These are phyloP conservation scores for Cryptococcus sp. DNA, from an alignment of 1,284 basidiomycete genomes.

Conservation along the genomic window DNA sequence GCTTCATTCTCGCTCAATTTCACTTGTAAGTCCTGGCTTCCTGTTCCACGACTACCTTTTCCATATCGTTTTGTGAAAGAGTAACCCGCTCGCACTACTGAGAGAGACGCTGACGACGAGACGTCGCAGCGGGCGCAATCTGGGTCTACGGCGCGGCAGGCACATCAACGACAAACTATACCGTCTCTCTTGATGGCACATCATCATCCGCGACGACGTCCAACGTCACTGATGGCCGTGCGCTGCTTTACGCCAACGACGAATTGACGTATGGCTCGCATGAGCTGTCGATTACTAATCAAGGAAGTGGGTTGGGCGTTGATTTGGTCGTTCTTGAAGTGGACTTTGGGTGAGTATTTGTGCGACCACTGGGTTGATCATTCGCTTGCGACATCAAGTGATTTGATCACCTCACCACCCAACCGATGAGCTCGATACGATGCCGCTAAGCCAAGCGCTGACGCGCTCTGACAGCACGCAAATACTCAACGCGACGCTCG, in stretches of 20 bases:
- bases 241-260: constrained; percentile 27
- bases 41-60: neutral
- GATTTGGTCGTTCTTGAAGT: constrained; percentile 38
- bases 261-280: constrained; percentile 29
- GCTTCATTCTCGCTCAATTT: constrained; percentile 37
- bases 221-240: constrained; percentile 27
- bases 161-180: constrained; percentile 33
- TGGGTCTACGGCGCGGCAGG: constrained; percentile 45
- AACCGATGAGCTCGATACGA: neutral
- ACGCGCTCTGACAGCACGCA: too few relatives aligned
- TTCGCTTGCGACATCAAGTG: constrained; percentile 2
- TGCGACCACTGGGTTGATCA: neutral
- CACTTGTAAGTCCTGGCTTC: neutral
- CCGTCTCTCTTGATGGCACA: constrained; percentile 40
- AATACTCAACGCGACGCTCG: constrained; percentile 44
- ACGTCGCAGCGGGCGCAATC: constrained; percentile 26
- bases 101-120: constrained; percentile 10
- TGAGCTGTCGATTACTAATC: constrained; percentile 33
- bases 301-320: constrained; percentile 41
- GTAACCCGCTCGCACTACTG: neutral
- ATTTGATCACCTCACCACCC: constrained; percentile 28
- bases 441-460: too few relatives aligned
- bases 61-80: neutral
- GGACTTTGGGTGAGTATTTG: constrained; percentile 38
- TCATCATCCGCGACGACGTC: constrained; percentile 17